phyloP scores from a whole-genome alignment of 1,284 basidiomycete genomes.

The Thecaphora frezii region DNA sequence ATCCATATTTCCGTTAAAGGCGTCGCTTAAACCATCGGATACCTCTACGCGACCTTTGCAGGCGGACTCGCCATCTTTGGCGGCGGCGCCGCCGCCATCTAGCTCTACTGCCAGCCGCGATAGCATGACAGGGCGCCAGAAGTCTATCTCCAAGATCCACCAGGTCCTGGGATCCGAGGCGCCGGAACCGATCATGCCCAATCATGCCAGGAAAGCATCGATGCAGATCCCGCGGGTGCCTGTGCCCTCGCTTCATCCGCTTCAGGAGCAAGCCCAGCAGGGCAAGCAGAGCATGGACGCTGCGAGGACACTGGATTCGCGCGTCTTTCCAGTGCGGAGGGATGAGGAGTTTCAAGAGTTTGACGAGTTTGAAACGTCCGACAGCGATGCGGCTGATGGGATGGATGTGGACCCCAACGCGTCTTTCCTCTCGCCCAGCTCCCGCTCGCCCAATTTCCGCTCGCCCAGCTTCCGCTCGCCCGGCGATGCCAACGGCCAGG shows the following conservation, averaged over 20 bases:
- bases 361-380: conserved; percentile 26
- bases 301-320: conserved; percentile 8
- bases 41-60: not conserved
- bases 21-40: not conserved
- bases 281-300: conserved; percentile 3
- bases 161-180: conserved; percentile 16
- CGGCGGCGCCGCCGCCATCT: too few relatives aligned
- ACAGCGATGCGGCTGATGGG: conserved; percentile 11
- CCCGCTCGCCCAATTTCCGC: not conserved
- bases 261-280: not conserved
- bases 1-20: not conserved
- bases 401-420: not conserved
- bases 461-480: not conserved
- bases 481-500: not conserved
- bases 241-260: not conserved
- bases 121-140: not conserved
- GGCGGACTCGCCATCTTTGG: not conserved
- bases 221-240: conserved; percentile 2
- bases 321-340: conserved; percentile 21
- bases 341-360: conserved; percentile 22
- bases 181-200: not conserved
- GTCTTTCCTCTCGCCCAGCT: not conserved
- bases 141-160: conserved; percentile 24
- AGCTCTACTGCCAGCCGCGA: not conserved
- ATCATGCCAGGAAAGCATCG: not conserved